These are phyloP conservation scores for Cyphellophora attinorum DNA, from an alignment of 2,329 filamentous ascomycete species.

Conservation along the genomic window DNA sequence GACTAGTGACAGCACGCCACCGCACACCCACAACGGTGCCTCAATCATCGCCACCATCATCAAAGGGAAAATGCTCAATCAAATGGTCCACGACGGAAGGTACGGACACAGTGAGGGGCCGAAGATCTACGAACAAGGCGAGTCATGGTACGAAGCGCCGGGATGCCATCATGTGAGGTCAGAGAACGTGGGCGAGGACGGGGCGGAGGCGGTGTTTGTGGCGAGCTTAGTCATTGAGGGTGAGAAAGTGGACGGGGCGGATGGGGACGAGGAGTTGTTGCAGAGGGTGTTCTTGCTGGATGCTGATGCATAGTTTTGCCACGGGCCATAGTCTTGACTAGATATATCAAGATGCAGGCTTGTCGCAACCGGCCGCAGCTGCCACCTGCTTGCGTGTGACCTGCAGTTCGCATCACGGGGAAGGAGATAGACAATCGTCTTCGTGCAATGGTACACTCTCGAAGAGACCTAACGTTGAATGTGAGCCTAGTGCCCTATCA, in stretches of 20 bases:
- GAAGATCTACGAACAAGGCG: slow-evolving; percentile 4
- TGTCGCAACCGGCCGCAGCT: slow-evolving; percentile 1
- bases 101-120: slow-evolving; percentile 1
- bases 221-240: slow-evolving; percentile 4
- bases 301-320: not conserved
- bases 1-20: too few species aligned
- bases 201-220: not conserved
- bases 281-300: not conserved
- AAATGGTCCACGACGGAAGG: slow-evolving; percentile 39
- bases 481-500: too few species aligned
- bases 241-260: slow-evolving; percentile 2
- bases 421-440: too few species aligned
- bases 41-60: slow-evolving; percentile 31
- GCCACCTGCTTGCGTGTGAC: slow-evolving; percentile 3
- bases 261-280: slow-evolving; percentile 1
- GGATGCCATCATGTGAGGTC: slow-evolving; percentile 7
- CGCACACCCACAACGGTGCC: slow-evolving; percentile 38
- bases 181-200: slow-evolving; percentile 6
- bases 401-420: too few species aligned
- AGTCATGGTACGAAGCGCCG: slow-evolving; percentile 7
- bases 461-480: too few species aligned
- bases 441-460: too few species aligned
- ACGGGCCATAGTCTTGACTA: not conserved
- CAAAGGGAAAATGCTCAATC: slow-evolving; percentile 32
- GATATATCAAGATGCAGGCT: not conserved